phyloP scores from a whole-genome alignment of 73 alveolate genomes.

The Paramecium sonneborni region DNA sequence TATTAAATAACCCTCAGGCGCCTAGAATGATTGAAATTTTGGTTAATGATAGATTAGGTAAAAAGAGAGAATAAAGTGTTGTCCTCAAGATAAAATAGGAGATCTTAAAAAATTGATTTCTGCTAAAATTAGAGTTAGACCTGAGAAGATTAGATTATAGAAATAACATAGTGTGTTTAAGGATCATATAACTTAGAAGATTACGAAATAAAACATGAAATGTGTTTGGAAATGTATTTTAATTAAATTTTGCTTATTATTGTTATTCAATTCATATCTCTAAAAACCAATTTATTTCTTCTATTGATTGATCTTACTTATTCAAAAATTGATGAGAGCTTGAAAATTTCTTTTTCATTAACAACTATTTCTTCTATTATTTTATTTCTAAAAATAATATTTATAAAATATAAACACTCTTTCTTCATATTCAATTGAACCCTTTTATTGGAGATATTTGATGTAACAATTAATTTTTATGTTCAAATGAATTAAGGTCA shows the following conservation, averaged over 20 bases:
- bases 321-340: background rate
- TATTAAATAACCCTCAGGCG: slow-evolving; percentile 36
- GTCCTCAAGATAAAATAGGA: slow-evolving; percentile 88
- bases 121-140: slow-evolving; percentile 90
- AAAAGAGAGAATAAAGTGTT: slow-evolving; percentile 92
- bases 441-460: background rate
- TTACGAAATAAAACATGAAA: slow-evolving; percentile 91
- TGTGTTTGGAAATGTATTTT: slow-evolving; percentile 90
- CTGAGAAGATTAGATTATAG: slow-evolving; percentile 91
- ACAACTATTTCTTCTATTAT: background rate
- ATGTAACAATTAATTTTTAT: background rate
- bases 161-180: slow-evolving; percentile 87
- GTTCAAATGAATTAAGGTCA: background rate
- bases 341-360: background rate
- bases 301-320: background rate
- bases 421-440: background rate
- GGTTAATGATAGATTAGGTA: slow-evolving; percentile 91
- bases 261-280: background rate
- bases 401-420: background rate
- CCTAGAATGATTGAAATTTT: slow-evolving; percentile 90
- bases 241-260: slow-evolving; percentile 61
- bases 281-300: slow-evolving; percentile 7
- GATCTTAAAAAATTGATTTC: slow-evolving; percentile 86
- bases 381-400: background rate
- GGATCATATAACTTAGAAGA: slow-evolving; percentile 95